These are phyloP conservation scores for Ilex asprella DNA, from an alignment of 257 asterid species.

Conservation along the genomic window DNA sequence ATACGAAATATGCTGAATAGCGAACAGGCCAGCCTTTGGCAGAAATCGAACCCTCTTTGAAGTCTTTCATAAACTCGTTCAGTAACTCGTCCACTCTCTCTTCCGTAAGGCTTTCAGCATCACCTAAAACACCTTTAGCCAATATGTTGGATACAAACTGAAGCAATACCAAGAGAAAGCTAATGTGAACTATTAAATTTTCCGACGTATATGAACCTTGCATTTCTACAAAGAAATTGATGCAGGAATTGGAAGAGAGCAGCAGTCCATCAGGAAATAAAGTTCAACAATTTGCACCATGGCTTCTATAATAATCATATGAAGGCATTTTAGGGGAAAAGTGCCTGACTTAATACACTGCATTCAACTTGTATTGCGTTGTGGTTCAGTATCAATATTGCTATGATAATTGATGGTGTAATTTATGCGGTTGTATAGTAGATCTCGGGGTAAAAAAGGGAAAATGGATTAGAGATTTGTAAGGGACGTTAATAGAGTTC, in stretches of 20 bases:
- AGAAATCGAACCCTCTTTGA: constrained; percentile 28
- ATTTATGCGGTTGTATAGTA: no score
- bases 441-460: no score
- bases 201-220: no score
- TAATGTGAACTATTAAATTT: not conserved
- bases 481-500: no score
- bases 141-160: constrained; percentile 37
- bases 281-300: not conserved
- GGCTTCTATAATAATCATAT: not conserved
- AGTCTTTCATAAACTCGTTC: constrained; percentile 40
- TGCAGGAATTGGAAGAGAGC: no score
- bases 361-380: no score
- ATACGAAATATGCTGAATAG: constrained; percentile 25
- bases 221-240: no score
- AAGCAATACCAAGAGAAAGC: not conserved
- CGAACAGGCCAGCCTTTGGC: constrained; percentile 50
- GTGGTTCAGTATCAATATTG: no score
- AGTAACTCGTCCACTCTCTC: constrained; percentile 41
- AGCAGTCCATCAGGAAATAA: not conserved
- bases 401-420: no score
- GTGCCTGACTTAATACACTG: no score
- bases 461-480: no score
- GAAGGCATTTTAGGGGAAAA: no score
- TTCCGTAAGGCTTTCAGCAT: constrained; percentile 38
- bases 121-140: constrained; percentile 34